Conservation (phyloP, 2,329 filamentous ascomycete genomes). For the Phialemoniopsis sp. region DNA sequence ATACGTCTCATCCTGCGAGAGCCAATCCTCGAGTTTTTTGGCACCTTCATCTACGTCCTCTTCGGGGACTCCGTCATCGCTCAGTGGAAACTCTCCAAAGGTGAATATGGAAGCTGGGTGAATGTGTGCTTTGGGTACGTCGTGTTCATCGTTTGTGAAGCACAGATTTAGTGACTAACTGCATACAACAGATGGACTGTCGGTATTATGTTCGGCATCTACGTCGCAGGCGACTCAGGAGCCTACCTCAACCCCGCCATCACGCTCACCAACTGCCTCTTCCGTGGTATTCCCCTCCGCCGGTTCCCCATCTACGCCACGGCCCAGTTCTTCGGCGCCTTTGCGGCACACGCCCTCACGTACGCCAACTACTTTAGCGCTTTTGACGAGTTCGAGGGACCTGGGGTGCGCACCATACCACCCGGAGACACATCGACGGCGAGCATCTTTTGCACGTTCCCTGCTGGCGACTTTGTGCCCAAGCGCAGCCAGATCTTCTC, state of each 20-base stretch:
- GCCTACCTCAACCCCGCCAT: constrained; percentile 70
- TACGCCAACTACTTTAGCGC: constrained; percentile 62
- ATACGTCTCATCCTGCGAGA: no score
- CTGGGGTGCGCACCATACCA: constrained; percentile 59
- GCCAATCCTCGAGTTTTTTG: constrained; percentile 67
- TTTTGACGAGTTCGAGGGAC: constrained; percentile 61
- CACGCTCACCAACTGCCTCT: constrained; percentile 65
- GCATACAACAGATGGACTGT: constrained; percentile 26
- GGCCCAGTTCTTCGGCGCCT: constrained; percentile 64
- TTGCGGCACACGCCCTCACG: constrained; percentile 55
- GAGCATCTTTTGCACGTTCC: constrained; percentile 71
- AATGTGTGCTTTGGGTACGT: no score
- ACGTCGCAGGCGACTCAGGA: constrained; percentile 60
- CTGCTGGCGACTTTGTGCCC: constrained; percentile 61
- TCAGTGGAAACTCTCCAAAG: constrained; percentile 48
- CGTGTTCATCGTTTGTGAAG: no score
- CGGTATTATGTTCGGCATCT: constrained; percentile 66
- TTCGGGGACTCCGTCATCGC: constrained; percentile 71
- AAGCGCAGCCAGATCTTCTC: constrained; percentile 66
- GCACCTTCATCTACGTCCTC: constrained; percentile 62
- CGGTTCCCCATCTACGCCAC: constrained; percentile 65
- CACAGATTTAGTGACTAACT: background rate
- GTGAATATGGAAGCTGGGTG: constrained; percentile 46
- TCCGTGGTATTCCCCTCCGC: constrained; percentile 63
- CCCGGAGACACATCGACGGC: constrained; percentile 55